Percentiles rank a stretch among this genome's conserved stretches.
phyloP scores from a whole-genome alignment of 768 basidiomycete species.

The Paxillus ammoniavirescens region DNA sequence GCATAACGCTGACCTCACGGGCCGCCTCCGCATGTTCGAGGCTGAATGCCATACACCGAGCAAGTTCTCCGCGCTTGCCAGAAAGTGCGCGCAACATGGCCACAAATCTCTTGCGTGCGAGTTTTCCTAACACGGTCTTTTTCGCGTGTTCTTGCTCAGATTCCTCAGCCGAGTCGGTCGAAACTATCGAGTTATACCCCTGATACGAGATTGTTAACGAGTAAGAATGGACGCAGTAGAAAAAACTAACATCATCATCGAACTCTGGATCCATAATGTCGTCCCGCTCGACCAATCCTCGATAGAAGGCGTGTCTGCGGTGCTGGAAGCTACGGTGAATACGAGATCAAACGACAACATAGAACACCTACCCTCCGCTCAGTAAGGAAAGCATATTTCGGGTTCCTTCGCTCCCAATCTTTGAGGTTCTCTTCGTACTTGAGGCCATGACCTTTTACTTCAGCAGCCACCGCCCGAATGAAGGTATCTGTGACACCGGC shows the following conservation, averaged over 20 bases:
- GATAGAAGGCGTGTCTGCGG: slow-evolving; percentile 68
- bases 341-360: neutral
- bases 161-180: slow-evolving; percentile 93
- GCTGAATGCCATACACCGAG: slow-evolving; percentile 95
- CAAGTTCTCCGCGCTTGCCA: slow-evolving; percentile 87
- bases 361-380: slow-evolving; percentile 46
- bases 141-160: slow-evolving; percentile 81
- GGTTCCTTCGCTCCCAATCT: slow-evolving; percentile 76
- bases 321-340: slow-evolving; percentile 43
- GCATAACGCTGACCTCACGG: slow-evolving; percentile 60
- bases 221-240: neutral
- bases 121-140: slow-evolving; percentile 73
- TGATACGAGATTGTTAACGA: slow-evolving; percentile 29
- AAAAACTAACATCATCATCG: slow-evolving; percentile 67
- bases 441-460: slow-evolving; percentile 77
- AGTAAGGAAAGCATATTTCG: slow-evolving; percentile 79
- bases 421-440: slow-evolving; percentile 74
- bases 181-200: slow-evolving; percentile 88
- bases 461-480: slow-evolving; percentile 81
- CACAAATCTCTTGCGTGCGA: slow-evolving; percentile 84
- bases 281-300: slow-evolving; percentile 61
- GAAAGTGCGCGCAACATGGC: slow-evolving; percentile 85
- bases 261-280: slow-evolving; percentile 64
- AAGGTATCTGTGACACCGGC: slow-evolving; percentile 76
- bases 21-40: slow-evolving; percentile 96